A percentile compares a stretch with the other conserved stretches of the same genome.
Conservation (phyloP, 768 basidiomycete genomes). For the Lentinula aciculospora region DNA sequence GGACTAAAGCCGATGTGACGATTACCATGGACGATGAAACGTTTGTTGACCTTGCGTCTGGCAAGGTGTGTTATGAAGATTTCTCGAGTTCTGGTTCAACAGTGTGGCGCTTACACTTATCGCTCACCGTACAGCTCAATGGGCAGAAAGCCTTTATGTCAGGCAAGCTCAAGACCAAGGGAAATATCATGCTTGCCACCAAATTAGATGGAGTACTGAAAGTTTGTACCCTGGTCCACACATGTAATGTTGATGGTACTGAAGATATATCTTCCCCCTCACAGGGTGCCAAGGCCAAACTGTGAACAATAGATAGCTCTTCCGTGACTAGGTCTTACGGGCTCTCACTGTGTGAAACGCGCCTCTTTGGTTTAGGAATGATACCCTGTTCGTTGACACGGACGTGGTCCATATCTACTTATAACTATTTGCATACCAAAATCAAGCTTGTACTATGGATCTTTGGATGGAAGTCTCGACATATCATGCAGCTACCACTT, state of each 20-base stretch:
- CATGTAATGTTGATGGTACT: background rate
- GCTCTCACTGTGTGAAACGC: too few species aligned
- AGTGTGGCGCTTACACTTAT: background rate
- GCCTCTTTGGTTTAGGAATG: too few species aligned
- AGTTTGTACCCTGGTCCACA: conserved; percentile 32
- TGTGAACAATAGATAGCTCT: conserved; percentile 20
- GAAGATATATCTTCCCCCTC: background rate
- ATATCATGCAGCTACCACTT: too few species aligned
- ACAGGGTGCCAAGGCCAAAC: conserved; percentile 40
- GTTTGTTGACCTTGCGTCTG: conserved; percentile 62
- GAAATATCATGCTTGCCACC: conserved; percentile 91
- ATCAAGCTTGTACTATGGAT: too few species aligned
- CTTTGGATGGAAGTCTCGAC: too few species aligned
- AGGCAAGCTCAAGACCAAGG: conserved; percentile 87
- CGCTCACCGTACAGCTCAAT: conserved; percentile 47
- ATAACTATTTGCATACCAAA: too few species aligned
- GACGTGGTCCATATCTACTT: too few species aligned
- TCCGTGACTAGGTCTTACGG: background rate
- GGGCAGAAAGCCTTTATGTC: conserved; percentile 97
- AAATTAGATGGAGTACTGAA: conserved; percentile 84
- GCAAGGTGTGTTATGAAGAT: conserved; percentile 56
- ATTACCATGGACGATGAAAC: conserved; percentile 75
- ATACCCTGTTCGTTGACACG: too few species aligned
- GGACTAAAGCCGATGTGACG: conserved; percentile 78
- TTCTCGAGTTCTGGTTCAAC: background rate